Base-by-base conservation (phyloP, 176 grass and related monocot genomes). In the Urochloa ruziziensis region DNA sequence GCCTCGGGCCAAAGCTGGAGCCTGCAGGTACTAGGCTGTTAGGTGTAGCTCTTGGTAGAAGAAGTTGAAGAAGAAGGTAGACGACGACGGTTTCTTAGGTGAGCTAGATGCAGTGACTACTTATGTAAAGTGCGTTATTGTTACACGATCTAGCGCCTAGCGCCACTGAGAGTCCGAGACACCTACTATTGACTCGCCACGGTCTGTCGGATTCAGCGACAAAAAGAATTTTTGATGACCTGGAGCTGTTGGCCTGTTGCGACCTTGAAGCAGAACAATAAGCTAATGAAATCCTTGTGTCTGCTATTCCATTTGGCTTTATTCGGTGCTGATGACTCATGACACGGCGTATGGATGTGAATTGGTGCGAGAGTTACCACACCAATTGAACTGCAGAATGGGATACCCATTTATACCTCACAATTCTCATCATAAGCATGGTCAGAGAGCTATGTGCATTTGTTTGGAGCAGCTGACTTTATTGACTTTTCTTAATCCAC, bases 61-160 rank as follows among this genome's bases (percentile, higher is more conserved):
- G 49, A 90, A 63, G 61, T 49, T 19, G 69, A 73, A 76, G 78
- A 53, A 53, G 15, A 59, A 88, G 47, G 79, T 89, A 82, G 88
- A 71, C 47, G 78, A 66, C 75, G 67, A 83, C 35, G 80, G 67
- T 67, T 73, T 86, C 83, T 86, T 93, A 90, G 86, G 94, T 89
- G 86, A 86, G 94, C 88, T 92, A 91, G 86, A 86, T 89, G 83
- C 42, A 70, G 84, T 82, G 84, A 67, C 77, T 70, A 82, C 80
- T 89, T 56, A 79, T 93, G 91, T 91, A 88, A 85, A 91, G 89
- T 87, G 81, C 88, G 84, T 86, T 59, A 65, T 53, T 64, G 29
- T 67, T 83, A 69, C 70, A 91, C 78, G 57, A 85, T 29, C 81
- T 89, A 89, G 71, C 54, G 52, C 56, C 77, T 91, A 91, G 77